Percentiles rank a stretch among this genome's conserved stretches.
These are phyloP conservation scores for Cercospora sesami DNA, from an alignment of 2,329 filamentous ascomycete genomes.

Conservation along the genomic window DNA sequence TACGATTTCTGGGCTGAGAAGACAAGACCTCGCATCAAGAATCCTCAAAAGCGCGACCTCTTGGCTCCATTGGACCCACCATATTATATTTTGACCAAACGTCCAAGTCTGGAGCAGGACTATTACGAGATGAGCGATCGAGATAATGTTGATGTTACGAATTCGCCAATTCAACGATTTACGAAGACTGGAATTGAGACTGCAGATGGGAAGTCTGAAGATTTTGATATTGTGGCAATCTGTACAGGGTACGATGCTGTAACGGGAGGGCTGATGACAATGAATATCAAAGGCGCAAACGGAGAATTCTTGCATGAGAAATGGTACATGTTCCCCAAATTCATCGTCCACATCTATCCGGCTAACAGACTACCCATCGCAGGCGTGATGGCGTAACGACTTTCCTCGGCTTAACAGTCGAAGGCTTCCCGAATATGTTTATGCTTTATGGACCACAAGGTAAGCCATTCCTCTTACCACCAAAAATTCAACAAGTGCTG, in stretches of 20 bases:
- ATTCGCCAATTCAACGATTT: conserved; percentile 45
- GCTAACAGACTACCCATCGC: not conserved
- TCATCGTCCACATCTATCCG: too few species aligned
- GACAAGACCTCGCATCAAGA: conserved; percentile 45
- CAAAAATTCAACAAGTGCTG: too few species aligned
- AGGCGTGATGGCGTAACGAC: conserved; percentile 39
- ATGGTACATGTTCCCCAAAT: too few species aligned
- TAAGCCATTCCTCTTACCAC: not conserved
- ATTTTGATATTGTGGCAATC: not conserved
- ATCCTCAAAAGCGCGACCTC: conserved; percentile 47
- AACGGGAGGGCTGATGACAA: not conserved
- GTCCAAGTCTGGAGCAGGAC: conserved; percentile 48
- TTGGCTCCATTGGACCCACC: conserved; percentile 45
- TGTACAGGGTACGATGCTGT: not conserved
- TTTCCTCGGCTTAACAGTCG: conserved; percentile 41
- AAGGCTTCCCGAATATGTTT: conserved; percentile 41
- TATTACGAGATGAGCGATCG: conserved; percentile 44
- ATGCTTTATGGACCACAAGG: conserved; percentile 23
- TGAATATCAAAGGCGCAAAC: not conserved
- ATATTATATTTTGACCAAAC: conserved; percentile 48
- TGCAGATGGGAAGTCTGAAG: not conserved
- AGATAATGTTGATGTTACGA: conserved; percentile 45
- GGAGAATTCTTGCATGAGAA: not conserved
- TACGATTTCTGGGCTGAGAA: conserved; percentile 50
- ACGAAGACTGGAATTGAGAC: conserved; percentile 16